Evolutionary conservation across 1,139 yeast genomes (phyloP), one percentile per base, ranked within the genome.

Genomic region (Wickerhamomyces sp.): DNA sequence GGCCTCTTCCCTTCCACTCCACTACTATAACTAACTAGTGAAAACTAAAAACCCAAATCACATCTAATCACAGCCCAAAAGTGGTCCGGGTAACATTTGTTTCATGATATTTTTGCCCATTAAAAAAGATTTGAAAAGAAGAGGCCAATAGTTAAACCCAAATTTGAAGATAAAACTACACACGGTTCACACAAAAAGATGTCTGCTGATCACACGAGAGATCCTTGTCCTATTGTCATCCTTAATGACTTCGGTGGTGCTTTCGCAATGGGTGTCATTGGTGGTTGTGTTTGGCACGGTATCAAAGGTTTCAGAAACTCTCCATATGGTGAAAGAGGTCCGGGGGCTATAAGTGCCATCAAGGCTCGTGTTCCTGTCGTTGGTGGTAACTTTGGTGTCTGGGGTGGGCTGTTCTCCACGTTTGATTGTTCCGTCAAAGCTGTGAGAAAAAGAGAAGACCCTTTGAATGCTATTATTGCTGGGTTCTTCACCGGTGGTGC

Each of bases 401-500:
- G 99, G 99, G 99, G 98, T 70, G 99, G 99, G 41, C 69, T 91
- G 52, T 91, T 93, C 59, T 86, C 96, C 25, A 83, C 95, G 7
- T 93, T 81, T 59, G 98, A 91, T 64, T 91, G 99, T 70, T 75
- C 91, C 19, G 95, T 91, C 35, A 91, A 91, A 64, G 95, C 93
- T 3, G 77, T 91, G 26, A 84, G 99, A 68, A 84, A 86, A 64
- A 86, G 96, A 68, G 99, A 91, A 64, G 99, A 91, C 61, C 96
- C 97, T 9, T 86, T 95, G 85, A 91, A 91, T 61, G 96, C 97
- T 42, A 91, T 91, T 54, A 83, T 91, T 59, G 97, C 98, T 23
- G 98, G 99, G 38, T 89, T 93, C 62, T 87, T 87, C 70, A 89
- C 96, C 33, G 99, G 99, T 72, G 99, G 98, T 52, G 80, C 96